Evolutionary conservation across 495 filamentous ascomycete species (phyloP).

Genomic region (Mytilinidion resinicola): DNA sequence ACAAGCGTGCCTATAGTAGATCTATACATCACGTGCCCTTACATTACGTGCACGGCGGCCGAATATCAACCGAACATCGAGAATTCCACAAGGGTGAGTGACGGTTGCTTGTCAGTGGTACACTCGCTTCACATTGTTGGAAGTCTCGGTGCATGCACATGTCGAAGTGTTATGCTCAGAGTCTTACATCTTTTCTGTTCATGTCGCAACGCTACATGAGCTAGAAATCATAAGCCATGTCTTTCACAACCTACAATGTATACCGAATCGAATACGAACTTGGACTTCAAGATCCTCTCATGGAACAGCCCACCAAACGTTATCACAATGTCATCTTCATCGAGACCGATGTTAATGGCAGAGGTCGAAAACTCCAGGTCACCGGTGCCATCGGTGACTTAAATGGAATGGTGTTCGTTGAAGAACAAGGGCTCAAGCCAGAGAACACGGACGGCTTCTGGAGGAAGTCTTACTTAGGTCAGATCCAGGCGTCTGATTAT

Average conservation of each 20-base stretch:
- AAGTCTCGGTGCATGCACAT: too few relatives aligned
- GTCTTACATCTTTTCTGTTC: too few relatives aligned
- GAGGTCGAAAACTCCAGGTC: slow-evolving; percentile 5
- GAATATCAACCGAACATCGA: too few relatives aligned
- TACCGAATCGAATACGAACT: slow-evolving; percentile 6
- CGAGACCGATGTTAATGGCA: not conserved
- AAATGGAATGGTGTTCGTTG: slow-evolving; percentile 6
- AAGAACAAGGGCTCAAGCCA: not conserved
- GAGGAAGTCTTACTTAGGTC: slow-evolving; percentile 2
- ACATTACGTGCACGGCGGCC: too few relatives aligned
- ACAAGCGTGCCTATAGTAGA: too few relatives aligned
- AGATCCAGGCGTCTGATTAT: not conserved
- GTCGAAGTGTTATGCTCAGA: too few relatives aligned
- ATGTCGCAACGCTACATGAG: too few relatives aligned
- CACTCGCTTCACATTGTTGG: too few relatives aligned
- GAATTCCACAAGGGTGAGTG: too few relatives aligned
- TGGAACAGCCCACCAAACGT: not conserved
- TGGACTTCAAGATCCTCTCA: slow-evolving; percentile 10
- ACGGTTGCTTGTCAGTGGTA: too few relatives aligned
- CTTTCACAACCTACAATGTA: slow-evolving; percentile 4
- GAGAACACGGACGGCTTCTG: not conserved
- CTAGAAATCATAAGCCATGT: not conserved
- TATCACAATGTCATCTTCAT: slow-evolving; percentile 11
- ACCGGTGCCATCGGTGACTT: not conserved
- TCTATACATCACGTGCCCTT: too few relatives aligned